Evolutionary conservation across 1,139 yeast species (phyloP).

Genomic region (Sugiyamaella paludigena): DNA sequence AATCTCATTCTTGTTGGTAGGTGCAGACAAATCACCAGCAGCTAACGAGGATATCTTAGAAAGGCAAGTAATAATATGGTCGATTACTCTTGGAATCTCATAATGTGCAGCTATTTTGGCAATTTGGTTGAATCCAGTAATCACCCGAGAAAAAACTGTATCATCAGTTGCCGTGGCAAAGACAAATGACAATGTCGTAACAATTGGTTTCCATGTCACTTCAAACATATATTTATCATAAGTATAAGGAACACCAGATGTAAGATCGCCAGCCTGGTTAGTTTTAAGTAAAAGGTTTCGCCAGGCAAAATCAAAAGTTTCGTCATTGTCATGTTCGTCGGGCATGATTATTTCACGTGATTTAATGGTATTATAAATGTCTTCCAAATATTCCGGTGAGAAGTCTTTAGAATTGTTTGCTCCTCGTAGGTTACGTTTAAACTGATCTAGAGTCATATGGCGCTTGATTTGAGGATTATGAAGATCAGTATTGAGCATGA

Average conservation of each 20-base stretch:
- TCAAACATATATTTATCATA: constrained; percentile 74
- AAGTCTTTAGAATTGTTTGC: constrained; percentile 70
- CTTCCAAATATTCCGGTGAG: constrained; percentile 68
- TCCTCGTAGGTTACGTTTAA: constrained; percentile 75
- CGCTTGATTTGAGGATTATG: constrained; percentile 73
- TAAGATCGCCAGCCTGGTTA: constrained; percentile 32
- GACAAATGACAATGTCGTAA: constrained; percentile 68
- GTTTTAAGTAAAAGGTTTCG: constrained; percentile 62
- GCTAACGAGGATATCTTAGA: constrained; percentile 54
- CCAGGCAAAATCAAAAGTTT: constrained; percentile 95
- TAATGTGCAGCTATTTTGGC: constrained; percentile 72
- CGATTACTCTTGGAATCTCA: constrained; percentile 55
- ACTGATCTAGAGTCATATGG: constrained; percentile 86
- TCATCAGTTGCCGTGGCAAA: constrained; percentile 90
- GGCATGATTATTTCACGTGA: constrained; percentile 95
- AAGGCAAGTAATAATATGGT: constrained; percentile 60
- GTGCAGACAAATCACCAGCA: constrained; percentile 42
- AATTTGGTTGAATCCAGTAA: constrained; percentile 83
- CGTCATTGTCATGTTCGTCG: constrained; percentile 84
- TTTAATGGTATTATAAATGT: constrained; percentile 74
- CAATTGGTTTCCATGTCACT: constrained; percentile 56
- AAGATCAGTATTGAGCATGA: constrained; percentile 88
- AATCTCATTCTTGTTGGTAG: constrained; percentile 41
- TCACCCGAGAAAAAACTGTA: constrained; percentile 78
- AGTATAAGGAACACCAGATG: constrained; percentile 35